Evolutionary conservation across 805 yeast species (phyloP).

Genomic region (Tetrapisispora arboricola): DNA sequence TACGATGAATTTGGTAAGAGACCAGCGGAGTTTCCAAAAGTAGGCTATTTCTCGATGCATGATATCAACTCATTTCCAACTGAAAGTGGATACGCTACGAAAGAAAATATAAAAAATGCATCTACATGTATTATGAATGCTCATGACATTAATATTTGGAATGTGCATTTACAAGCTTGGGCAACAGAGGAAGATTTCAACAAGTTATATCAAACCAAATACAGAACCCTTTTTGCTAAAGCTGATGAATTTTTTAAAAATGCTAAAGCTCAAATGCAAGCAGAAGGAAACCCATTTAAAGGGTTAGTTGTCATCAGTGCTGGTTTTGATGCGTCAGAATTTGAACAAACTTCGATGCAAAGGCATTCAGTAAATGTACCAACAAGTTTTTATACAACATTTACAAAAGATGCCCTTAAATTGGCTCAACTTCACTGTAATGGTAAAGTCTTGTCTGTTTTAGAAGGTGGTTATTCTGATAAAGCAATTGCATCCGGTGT

Average conservation of each 20-base stretch:
- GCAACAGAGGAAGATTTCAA: constrained; percentile 54
- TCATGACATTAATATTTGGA: constrained; percentile 75
- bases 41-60: constrained; percentile 76
- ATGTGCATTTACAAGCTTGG: constrained; percentile 67
- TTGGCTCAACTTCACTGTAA: constrained; percentile 52
- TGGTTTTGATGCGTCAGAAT: constrained; percentile 82
- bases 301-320: constrained; percentile 67
- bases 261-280: constrained; percentile 37
- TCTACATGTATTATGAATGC: constrained; percentile 66
- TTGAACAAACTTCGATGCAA: constrained; percentile 76
- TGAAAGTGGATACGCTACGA: constrained; percentile 65
- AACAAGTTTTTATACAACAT: constrained; percentile 61
- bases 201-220: constrained; percentile 47
- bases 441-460: constrained; percentile 54
- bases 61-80: constrained; percentile 84
- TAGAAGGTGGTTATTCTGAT: constrained; percentile 84
- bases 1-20: constrained; percentile 40
- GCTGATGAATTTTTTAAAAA: constrained; percentile 55
- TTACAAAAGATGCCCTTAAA: constrained; percentile 62
- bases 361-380: constrained; percentile 76
- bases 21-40: constrained; percentile 40
- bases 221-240: constrained; percentile 49
- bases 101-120: constrained; percentile 61
- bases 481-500: constrained; percentile 73
- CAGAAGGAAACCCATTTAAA: constrained; percentile 35